A percentile compares a stretch with the other conserved stretches of the same genome.
phyloP scores from a whole-genome alignment of 2,329 filamentous ascomycete genomes.

The Bipolaris oryzae region DNA sequence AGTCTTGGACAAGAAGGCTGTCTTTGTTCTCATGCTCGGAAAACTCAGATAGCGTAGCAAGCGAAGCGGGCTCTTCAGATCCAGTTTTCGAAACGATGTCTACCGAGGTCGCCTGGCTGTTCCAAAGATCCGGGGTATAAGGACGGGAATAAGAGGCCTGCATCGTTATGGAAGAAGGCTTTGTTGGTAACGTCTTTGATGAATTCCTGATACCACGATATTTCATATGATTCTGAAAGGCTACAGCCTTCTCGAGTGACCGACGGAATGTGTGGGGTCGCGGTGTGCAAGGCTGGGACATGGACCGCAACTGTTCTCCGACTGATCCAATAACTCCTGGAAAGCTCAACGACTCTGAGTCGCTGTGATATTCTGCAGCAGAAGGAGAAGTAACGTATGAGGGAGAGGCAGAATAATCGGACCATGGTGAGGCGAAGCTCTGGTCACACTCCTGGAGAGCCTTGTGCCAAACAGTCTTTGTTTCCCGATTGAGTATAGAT shows the following conservation, averaged over 20 bases:
- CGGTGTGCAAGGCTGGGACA: slow-evolving; percentile 45
- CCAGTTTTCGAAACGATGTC: slow-evolving; percentile 59
- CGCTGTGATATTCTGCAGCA: slow-evolving; percentile 39
- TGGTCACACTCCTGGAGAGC: slow-evolving; percentile 59
- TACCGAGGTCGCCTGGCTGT: slow-evolving; percentile 53
- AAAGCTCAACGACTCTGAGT: slow-evolving; percentile 42
- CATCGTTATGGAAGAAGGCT: slow-evolving; percentile 59
- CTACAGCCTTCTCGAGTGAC: slow-evolving; percentile 35
- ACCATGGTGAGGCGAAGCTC: slow-evolving; percentile 52
- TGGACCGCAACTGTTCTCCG: slow-evolving; percentile 32
- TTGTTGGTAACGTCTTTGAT: slow-evolving; percentile 24
- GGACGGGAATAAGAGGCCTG: slow-evolving; percentile 56
- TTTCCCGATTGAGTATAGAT: slow-evolving; percentile 57
- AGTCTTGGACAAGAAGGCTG: slow-evolving; percentile 28
- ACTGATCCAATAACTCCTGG: slow-evolving; percentile 39
- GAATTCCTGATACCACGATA: slow-evolving; percentile 33
- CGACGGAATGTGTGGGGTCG: slow-evolving; percentile 24
- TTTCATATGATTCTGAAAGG: slow-evolving; percentile 28
- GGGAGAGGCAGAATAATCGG: slow-evolving; percentile 34
- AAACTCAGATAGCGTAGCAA: slow-evolving; percentile 36
- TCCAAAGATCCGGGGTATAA: slow-evolving; percentile 58
- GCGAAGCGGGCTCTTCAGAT: slow-evolving; percentile 33
- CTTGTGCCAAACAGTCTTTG: slow-evolving; percentile 60
- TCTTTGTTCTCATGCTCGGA: slow-evolving; percentile 32
- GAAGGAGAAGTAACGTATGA: slow-evolving; percentile 36